phyloP scores from a whole-genome alignment of 2,329 filamentous ascomycete genomes.

The Claviceps pusilla region DNA sequence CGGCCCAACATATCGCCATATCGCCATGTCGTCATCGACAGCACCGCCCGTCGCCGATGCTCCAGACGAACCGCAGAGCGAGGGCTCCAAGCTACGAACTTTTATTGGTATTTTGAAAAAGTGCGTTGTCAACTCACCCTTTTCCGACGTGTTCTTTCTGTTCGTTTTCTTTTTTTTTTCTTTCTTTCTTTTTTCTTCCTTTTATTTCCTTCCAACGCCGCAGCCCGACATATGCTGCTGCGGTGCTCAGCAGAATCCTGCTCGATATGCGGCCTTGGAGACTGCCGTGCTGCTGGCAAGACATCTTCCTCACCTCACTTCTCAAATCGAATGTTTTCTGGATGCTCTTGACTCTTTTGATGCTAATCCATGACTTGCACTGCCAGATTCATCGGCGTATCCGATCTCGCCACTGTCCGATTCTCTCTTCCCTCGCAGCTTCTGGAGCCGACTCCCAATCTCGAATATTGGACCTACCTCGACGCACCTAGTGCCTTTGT shows the following conservation, averaged over 20 bases:
- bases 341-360: neutral
- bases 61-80: slow-evolving; percentile 43
- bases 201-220: too few species aligned
- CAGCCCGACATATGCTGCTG: too few species aligned
- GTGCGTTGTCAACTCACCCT: slow-evolving; percentile 36
- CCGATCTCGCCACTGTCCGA: slow-evolving; percentile 86
- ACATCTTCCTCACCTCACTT: neutral
- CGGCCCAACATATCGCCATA: neutral
- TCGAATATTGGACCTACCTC: slow-evolving; percentile 98
- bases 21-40: slow-evolving; percentile 23
- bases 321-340: too few species aligned
- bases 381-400: slow-evolving; percentile 81
- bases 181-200: neutral
- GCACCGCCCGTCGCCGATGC: slow-evolving; percentile 18
- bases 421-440: slow-evolving; percentile 94
- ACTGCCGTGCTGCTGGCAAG: neutral
- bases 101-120: slow-evolving; percentile 79
- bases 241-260: neutral
- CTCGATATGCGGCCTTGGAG: neutral
- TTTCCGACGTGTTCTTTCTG: too few species aligned
- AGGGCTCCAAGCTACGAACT: slow-evolving; percentile 76
- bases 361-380: slow-evolving; percentile 5
- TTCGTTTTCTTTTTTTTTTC: too few species aligned
- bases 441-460: slow-evolving; percentile 86
- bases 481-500: slow-evolving; percentile 85